Evolutionary conservation across 164 flowering plant species (phyloP).

Genomic region (Cinnamomum chago): DNA sequence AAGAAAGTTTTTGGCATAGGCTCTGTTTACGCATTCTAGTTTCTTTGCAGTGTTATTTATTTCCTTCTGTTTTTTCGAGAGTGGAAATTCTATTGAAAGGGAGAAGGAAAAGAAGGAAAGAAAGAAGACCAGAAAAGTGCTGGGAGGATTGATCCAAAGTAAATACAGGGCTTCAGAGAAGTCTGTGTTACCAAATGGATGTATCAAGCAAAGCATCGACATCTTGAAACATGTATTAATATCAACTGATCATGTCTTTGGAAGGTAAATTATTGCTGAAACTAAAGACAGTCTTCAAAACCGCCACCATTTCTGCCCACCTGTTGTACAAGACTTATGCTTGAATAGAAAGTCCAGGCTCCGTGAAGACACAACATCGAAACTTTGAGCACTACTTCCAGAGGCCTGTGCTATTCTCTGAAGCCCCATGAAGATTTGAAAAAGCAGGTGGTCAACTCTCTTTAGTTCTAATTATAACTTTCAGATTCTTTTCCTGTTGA

Average conservation of each 20-base stretch:
- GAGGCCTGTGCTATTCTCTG: no score
- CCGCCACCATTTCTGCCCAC: not conserved
- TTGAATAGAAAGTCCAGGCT: not conserved
- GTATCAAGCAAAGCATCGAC: not conserved
- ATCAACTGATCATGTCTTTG: not conserved
- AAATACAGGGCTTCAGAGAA: not conserved
- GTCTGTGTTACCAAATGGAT: not conserved
- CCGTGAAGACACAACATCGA: not conserved
- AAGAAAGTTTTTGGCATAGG: conserved; percentile 33
- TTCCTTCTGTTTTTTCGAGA: not conserved
- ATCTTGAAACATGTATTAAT: no score
- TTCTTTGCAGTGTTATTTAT: not conserved
- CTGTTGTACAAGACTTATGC: not conserved
- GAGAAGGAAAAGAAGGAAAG: not conserved
- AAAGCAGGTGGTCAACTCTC: no score
- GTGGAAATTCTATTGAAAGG: not conserved
- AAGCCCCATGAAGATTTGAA: no score
- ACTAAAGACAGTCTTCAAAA: not conserved
- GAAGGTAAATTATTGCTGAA: not conserved
- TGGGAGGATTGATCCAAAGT: not conserved
- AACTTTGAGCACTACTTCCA: no score
- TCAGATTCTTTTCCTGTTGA: no score
- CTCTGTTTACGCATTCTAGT: not conserved
- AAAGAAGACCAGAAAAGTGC: not conserved
- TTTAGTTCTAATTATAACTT: no score